Conservation (phyloP, 805 yeast genomes). For the Kodamaea kaohsiungensis region DNA sequence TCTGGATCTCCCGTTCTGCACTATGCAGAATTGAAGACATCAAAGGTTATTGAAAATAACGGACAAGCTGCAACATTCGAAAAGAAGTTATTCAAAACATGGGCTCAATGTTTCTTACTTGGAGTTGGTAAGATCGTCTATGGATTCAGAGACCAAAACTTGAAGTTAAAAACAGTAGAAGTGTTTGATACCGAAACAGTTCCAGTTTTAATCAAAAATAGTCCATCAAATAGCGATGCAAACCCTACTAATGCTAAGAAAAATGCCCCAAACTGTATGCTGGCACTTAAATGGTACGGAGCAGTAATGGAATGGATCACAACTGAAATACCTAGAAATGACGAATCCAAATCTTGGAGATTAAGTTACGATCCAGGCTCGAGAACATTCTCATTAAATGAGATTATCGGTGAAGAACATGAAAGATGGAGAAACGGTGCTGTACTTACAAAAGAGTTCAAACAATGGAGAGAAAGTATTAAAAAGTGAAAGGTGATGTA, state of each 20-base stretch:
- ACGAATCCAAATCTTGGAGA: slow-evolving; percentile 51
- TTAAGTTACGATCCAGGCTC: slow-evolving; percentile 58
- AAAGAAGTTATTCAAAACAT: slow-evolving; percentile 70
- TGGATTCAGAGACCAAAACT: slow-evolving; percentile 81
- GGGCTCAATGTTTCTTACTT: slow-evolving; percentile 92
- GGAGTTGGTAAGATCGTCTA: slow-evolving; percentile 82
- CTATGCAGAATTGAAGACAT: slow-evolving; percentile 84
- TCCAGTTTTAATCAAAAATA: slow-evolving; percentile 64
- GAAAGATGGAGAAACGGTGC: slow-evolving; percentile 20
- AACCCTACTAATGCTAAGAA: slow-evolving; percentile 12
- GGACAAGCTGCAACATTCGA: slow-evolving; percentile 69
- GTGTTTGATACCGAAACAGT: slow-evolving; percentile 75
- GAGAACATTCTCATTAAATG: slow-evolving; percentile 52
- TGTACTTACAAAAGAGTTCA: slow-evolving; percentile 32
- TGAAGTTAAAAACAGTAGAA: slow-evolving; percentile 68
- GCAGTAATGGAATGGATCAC: slow-evolving; percentile 80
- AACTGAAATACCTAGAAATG: slow-evolving; percentile 48
- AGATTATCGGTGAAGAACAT: slow-evolving; percentile 39
- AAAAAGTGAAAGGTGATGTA: background rate
- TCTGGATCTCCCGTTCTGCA: slow-evolving; percentile 47
- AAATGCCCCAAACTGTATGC: slow-evolving; percentile 64
- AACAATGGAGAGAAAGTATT: slow-evolving; percentile 28
- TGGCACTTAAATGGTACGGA: slow-evolving; percentile 83
- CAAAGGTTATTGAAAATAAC: slow-evolving; percentile 54
- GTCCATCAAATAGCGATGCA: slow-evolving; percentile 30